Percentiles rank a stretch among this genome's conserved stretches.
phyloP scores from a whole-genome alignment of 2,329 filamentous ascomycete species.

The Eutypella sp. region DNA sequence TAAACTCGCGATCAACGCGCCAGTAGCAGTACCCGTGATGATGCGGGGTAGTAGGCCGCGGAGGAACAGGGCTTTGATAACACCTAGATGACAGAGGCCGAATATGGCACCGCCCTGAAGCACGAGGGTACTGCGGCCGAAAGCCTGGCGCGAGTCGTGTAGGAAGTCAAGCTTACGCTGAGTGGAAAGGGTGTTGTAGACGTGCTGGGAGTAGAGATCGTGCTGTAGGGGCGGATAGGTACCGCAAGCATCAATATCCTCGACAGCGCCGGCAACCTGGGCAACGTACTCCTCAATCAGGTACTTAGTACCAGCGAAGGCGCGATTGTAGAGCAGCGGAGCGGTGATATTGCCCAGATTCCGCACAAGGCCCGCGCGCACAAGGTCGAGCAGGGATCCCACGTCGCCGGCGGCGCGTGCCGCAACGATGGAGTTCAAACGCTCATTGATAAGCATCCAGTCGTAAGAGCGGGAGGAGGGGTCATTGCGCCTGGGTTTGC shows the following conservation, averaged over 20 bases:
- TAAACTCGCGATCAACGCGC: slow-evolving; percentile 81
- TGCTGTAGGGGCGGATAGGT: slow-evolving; percentile 1
- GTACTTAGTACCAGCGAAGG: slow-evolving; percentile 83
- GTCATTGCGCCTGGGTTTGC: slow-evolving; percentile 64
- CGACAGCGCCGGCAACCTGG: slow-evolving; percentile 74
- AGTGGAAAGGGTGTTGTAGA: slow-evolving; percentile 46
- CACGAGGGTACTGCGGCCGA: slow-evolving; percentile 80
- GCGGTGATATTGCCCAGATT: slow-evolving; percentile 90
- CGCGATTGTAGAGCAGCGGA: slow-evolving; percentile 74
- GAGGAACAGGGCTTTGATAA: slow-evolving; percentile 81
- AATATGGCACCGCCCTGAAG: slow-evolving; percentile 90
- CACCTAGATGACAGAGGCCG: slow-evolving; percentile 82
- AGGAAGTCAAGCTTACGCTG: slow-evolving; percentile 82
- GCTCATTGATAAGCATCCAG: slow-evolving; percentile 75
- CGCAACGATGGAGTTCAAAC: slow-evolving; percentile 64
- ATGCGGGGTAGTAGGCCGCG: slow-evolving; percentile 80
- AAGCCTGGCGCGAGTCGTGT: slow-evolving; percentile 81
- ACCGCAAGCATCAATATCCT: slow-evolving; percentile 60
- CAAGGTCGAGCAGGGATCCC: slow-evolving; percentile 68
- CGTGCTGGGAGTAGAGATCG: slow-evolving; percentile 14
- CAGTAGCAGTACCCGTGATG: slow-evolving; percentile 85
- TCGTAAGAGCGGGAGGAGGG: slow-evolving; percentile 79
- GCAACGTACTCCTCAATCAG: slow-evolving; percentile 88
- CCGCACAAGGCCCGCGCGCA: slow-evolving; percentile 73
- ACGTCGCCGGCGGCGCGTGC: slow-evolving; percentile 69